Base-by-base conservation (phyloP, 1,284 basidiomycete species). In the Ceratobasidium sp. region DNA sequence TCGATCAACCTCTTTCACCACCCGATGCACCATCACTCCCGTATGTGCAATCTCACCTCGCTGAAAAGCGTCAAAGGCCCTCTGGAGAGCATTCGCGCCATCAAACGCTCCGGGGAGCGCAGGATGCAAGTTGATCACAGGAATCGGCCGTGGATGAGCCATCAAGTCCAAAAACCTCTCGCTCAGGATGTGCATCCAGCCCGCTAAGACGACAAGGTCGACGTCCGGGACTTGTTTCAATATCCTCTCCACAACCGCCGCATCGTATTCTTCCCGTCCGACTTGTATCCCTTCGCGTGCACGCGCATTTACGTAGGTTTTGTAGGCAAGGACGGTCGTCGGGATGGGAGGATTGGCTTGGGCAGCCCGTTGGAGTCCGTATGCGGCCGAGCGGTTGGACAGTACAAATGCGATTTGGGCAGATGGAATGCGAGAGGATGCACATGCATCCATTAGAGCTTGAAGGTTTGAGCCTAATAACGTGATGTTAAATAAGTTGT, bases 121-220 rank as follows among this genome's bases (percentile, higher is more conserved):
- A 10, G 98, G 97, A 83, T 99, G 98, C 12, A 99, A 88, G 84
- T 99, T 99, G 87, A 99, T 98, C 81, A 98, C 94, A 0, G 95
- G 93, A 6, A 97, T 91, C 5, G 89, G 87, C 33, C 54, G 42
- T 20, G 64, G 64, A 50, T 66, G 9, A 46, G 56, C 84, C 84
- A 68, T 84, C 81, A 86, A 82, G 46, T 87, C 82, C 26, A 90
- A 83, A 83, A 91, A 90, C 20, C 83, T 80, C 69, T 87, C 85
- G 9, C 87, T 87, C 57, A 96, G 89, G 81, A 97, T 93, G 83
- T 99, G 96, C 97, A 99, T 99, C 94, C 96, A 99, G 0, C 97
- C 98, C 0, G 97, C 97, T 38, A 99, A 88, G 2, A 99, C 94
- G 77, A 99, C 90, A 23, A 98, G 84, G 84, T 99, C 95, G 0